Evolutionary conservation across 2,329 filamentous ascomycete species (phyloP).

Genomic region (Aspergillus japonicus): DNA sequence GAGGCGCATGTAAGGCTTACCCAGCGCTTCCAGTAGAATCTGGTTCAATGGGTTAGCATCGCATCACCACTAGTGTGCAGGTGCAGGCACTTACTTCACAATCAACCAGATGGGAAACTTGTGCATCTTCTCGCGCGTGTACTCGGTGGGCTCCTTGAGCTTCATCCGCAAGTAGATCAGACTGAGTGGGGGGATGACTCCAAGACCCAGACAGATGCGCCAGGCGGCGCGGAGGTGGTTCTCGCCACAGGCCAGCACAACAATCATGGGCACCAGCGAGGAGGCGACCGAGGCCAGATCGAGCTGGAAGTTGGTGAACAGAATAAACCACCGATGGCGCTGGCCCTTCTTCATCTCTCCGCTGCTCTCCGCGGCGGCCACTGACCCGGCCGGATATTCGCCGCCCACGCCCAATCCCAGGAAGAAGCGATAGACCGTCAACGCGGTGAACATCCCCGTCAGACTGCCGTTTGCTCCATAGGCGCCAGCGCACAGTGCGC

Average conservation of each 20-base stretch:
- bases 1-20: constrained; percentile 22
- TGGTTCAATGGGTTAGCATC: constrained; percentile 21
- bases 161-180: constrained; percentile 70
- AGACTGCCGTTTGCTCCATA: constrained; percentile 71
- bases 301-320: constrained; percentile 87
- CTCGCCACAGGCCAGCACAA: constrained; percentile 60
- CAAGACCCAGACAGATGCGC: constrained; percentile 76
- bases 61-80: too few relatives aligned
- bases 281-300: constrained; percentile 80
- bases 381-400: constrained; percentile 62
- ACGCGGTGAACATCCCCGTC: constrained; percentile 70
- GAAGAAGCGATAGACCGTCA: constrained; percentile 83
- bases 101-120: constrained; percentile 54
- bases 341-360: constrained; percentile 78
- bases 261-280: constrained; percentile 70
- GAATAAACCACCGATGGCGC: constrained; percentile 82
- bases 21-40: constrained; percentile 74
- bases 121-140: constrained; percentile 67
- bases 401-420: constrained; percentile 72
- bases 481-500: constrained; percentile 71
- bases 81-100: constrained; percentile 24
- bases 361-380: constrained; percentile 78
- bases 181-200: constrained; percentile 71
- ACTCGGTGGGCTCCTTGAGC: constrained; percentile 76
- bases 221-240: constrained; percentile 71